Evolutionary conservation across 1,284 basidiomycete species (phyloP).

Genomic region (Golubevia sp.): DNA sequence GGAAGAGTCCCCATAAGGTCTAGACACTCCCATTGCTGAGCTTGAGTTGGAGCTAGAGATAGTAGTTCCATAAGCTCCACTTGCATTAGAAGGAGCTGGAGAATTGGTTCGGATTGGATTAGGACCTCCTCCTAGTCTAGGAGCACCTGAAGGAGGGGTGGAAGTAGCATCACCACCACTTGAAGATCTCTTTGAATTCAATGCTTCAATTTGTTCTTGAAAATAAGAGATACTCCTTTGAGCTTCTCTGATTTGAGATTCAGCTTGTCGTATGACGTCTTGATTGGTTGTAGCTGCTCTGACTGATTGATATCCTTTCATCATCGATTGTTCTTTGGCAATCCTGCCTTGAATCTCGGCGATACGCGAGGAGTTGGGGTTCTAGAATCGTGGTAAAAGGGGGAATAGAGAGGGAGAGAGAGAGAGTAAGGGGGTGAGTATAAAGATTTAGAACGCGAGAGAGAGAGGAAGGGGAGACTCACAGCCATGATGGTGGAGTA

Average conservation of each 20-base stretch:
- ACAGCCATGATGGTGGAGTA: constrained; percentile 29
- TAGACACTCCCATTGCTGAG: constrained; percentile 3
- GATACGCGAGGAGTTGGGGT: constrained; percentile 40
- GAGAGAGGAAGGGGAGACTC: constrained; percentile 9
- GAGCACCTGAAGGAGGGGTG: neutral
- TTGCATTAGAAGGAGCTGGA: constrained; percentile 18
- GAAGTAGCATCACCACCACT: neutral
- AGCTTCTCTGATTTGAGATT: constrained; percentile 56
- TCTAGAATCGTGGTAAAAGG: constrained; percentile 11
- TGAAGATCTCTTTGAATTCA: constrained; percentile 33
- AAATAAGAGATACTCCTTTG: constrained; percentile 57
- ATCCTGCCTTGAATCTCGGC: constrained; percentile 56
- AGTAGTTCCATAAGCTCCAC: constrained; percentile 22
- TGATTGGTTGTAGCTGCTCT: constrained; percentile 53
- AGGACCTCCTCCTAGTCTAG: neutral
- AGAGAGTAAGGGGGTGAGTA: neutral
- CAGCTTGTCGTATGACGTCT: constrained; percentile 55
- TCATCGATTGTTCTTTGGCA: constrained; percentile 53
- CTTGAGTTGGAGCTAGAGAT: constrained; percentile 12
- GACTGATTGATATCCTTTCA: constrained; percentile 53
- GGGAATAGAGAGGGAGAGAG: neutral
- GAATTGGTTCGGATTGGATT: constrained; percentile 11
- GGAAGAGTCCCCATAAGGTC: constrained; percentile 34
- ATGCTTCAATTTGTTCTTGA: constrained; percentile 47
- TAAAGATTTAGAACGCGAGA: neutral